These are phyloP conservation scores for Hanseniaspora mollemarum DNA, from an alignment of 805 yeast genomes.

Conservation along the genomic window DNA sequence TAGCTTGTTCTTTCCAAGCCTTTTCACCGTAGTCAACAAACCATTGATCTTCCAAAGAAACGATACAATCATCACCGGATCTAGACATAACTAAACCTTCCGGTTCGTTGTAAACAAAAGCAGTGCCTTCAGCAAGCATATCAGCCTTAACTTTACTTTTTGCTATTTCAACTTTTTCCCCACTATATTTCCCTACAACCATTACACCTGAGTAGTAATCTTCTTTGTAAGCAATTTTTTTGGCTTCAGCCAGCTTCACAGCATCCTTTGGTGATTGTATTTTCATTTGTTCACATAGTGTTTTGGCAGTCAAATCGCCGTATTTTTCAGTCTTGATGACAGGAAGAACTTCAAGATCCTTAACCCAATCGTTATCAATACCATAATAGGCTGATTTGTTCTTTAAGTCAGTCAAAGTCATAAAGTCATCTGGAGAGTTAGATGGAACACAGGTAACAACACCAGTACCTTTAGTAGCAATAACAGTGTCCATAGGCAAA, in stretches of 20 bases:
- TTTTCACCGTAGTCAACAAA: conserved; percentile 94
- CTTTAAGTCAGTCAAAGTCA: conserved; percentile 71
- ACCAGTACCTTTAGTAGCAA: conserved; percentile 95
- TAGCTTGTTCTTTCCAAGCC: conserved; percentile 69
- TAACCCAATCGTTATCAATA: conserved; percentile 78
- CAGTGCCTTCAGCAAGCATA: conserved; percentile 61
- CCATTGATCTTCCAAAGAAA: conserved; percentile 97
- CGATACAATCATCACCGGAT: conserved; percentile 94
- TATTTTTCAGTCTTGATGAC: conserved; percentile 71
- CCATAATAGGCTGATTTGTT: conserved; percentile 86
- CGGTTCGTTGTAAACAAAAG: conserved; percentile 89
- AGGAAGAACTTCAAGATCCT: conserved; percentile 51
- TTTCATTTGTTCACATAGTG: conserved; percentile 71
- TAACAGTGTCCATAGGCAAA: conserved; percentile 93
- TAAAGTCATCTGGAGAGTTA: conserved; percentile 95
- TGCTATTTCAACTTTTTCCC: conserved; percentile 83
- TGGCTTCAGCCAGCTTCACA: conserved; percentile 77
- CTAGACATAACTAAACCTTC: conserved; percentile 82
- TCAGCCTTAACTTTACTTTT: conserved; percentile 79
- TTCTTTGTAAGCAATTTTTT: conserved; percentile 90
- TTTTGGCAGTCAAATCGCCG: conserved; percentile 82
- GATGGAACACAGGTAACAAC: conserved; percentile 98
- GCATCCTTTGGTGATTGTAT: conserved; percentile 91
- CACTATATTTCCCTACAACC: conserved; percentile 69
- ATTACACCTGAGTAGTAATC: conserved; percentile 85